Evolutionary conservation across 345 rosid species (phyloP), one percentile per base, ranked within the genome.

Genomic region (Rhodamnia rubescens): DNA sequence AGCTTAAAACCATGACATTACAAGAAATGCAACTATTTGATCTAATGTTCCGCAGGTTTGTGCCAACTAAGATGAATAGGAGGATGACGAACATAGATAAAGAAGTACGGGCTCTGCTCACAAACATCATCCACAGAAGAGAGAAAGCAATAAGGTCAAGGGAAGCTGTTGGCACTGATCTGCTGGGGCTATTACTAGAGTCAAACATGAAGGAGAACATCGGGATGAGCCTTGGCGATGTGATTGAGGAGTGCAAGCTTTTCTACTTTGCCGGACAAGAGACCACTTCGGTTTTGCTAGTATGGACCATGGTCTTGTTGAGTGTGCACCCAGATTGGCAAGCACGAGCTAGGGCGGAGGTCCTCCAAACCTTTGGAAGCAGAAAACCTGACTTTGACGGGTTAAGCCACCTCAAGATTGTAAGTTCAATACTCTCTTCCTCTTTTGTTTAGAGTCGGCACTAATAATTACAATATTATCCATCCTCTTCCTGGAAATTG

Each of bases 251-350:
- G 87, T 94, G 96, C 87, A 93, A 93, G 82, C 75, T 92, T 78
- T 93, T 95, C 85, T 91, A 94, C 88, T 84, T 94, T 8, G 95
- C 95, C 11, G 98, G 96, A 18, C 92, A 93, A 83, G 96, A 94
- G 87, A 95, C 96, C 86, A 93, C 98, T 1, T 89, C 98, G 11
- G 88, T 87, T 42, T 85, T 94, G 82, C 93, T 94, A 16, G 90
- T 91, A 69, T 95, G 98, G 98, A 92, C 95, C 2, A 87, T 92
- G 87, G 88, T 95, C 81, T 85, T 92, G 85, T 86, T 95, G 15
- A 89, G 94, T 18, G 86, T 89, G 87, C 92, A 94, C 85, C 88
- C 88, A 22, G 10, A 90, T 3, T 94, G 98, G 98, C 98, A 95
- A 89, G 89, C 83, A 54, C 85, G 82, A 54, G 98, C 96, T 58